These are phyloP conservation scores for Davidsoniella virescens DNA, from an alignment of 2,329 filamentous ascomycete genomes.

Conservation along the genomic window DNA sequence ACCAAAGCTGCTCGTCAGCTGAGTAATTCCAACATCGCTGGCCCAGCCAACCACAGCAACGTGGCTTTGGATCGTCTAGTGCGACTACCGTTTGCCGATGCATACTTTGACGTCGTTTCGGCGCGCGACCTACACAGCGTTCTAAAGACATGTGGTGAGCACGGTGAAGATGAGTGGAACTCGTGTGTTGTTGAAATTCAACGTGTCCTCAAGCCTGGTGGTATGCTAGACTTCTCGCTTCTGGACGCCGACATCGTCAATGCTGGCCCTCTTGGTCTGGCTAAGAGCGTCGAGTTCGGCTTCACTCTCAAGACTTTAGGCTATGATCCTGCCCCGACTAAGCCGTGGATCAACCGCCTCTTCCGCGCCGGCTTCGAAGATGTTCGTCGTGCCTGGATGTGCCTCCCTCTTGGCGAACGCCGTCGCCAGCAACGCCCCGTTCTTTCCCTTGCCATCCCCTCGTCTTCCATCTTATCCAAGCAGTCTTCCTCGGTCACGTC, in stretches of 20 bases:
- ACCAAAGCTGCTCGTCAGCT: constrained; percentile 55
- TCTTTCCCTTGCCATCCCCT: constrained; percentile 21
- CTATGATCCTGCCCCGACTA: constrained; percentile 75
- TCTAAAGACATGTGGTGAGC: constrained; percentile 55
- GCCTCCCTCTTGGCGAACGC: constrained; percentile 58
- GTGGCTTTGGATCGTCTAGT: constrained; percentile 63
- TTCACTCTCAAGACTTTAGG: constrained; percentile 79
- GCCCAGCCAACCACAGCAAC: constrained; percentile 74
- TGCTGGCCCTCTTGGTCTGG: constrained; percentile 60
- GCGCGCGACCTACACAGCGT: constrained; percentile 74
- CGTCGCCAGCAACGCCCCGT: constrained; percentile 12
- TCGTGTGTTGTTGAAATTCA: constrained; percentile 70
- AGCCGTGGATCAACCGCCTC: constrained; percentile 62
- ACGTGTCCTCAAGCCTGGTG: constrained; percentile 82
- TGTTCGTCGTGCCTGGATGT: constrained; percentile 74
- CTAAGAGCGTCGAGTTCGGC: constrained; percentile 79
- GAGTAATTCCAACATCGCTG: constrained; percentile 59
- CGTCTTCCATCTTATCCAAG: neutral
- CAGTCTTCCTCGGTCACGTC: neutral
- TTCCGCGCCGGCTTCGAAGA: constrained; percentile 60
- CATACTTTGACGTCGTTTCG: constrained; percentile 82
- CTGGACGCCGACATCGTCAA: constrained; percentile 85
- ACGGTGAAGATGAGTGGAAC: constrained; percentile 73
- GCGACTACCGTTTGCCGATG: constrained; percentile 68
- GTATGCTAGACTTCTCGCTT: constrained; percentile 79